Percentiles rank a stretch among this genome's conserved stretches.
These are phyloP conservation scores for Polyrhizophydium stewartii DNA, from an alignment of 371 early-diverging fungal species.

Conservation along the genomic window DNA sequence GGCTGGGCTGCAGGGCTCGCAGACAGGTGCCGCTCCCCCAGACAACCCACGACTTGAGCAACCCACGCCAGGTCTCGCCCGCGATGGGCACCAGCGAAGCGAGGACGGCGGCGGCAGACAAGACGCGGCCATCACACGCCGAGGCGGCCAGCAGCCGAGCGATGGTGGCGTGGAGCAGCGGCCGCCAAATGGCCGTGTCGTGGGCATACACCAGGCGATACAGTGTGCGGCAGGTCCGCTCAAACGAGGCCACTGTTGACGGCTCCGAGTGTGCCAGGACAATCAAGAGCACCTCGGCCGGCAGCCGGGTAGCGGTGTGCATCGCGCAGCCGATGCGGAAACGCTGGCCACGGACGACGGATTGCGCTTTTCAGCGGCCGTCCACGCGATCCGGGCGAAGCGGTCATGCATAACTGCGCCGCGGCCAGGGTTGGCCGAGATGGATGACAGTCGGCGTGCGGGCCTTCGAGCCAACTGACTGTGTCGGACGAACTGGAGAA, in stretches of 20 bases:
- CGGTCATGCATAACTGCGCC: too few relatives aligned
- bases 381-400: too few relatives aligned
- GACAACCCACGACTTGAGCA: too few relatives aligned
- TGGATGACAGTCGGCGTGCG: too few relatives aligned
- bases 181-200: not conserved
- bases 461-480: too few relatives aligned
- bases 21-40: too few relatives aligned
- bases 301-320: not conserved
- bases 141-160: not conserved
- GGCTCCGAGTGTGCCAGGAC: not conserved
- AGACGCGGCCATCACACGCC: not conserved
- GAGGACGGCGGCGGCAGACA: not conserved
- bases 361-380: too few relatives aligned
- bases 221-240: not conserved
- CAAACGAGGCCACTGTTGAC: not conserved
- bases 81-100: not conserved
- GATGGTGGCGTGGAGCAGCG: not conserved
- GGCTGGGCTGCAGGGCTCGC: too few relatives aligned
- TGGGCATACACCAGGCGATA: not conserved
- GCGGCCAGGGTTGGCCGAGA: too few relatives aligned
- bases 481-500: too few relatives aligned
- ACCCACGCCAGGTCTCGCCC: not conserved
- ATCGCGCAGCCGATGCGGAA: too few relatives aligned
- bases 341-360: too few relatives aligned
- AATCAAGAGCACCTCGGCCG: not conserved